Evolutionary conservation across 352 stramenopile genomes (phyloP), one percentile per base, ranked within the genome.

Genomic region (Globisporangium emineosum): DNA sequence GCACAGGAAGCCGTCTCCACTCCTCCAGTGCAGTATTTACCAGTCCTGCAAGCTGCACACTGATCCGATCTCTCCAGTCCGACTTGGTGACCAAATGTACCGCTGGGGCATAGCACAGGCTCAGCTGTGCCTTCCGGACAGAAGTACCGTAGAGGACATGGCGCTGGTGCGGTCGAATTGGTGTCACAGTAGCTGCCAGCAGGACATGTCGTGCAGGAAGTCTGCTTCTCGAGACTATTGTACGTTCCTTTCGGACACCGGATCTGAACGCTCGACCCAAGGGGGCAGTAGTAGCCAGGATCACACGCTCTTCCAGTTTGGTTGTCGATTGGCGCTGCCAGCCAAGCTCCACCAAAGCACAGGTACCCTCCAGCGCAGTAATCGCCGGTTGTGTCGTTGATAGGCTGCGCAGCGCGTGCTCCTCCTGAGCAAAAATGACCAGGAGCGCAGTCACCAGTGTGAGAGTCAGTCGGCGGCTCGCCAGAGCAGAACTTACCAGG

Each of bases 401-500:
- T 60, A 21, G 83, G 84, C 17, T 73, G 66, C 10, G 75, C 57
- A 13, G 66, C 77, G 10, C 57, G 42, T 19, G 86, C 72, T 21
- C 79, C 78, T 0, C 68, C 70, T 23, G 65, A 56, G 54, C 93
- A 98, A 56, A 83, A 95, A 57, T 85, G 73, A 6, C 87, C 88
- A 3, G 79, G 75, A 6, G 66, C 76, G 57, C 90, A 97, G 1
- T 63, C 59, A 2, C 80, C 87, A 27, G 83, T 91, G 0, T 81
- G 76, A 1, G 42, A 51, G 67, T 79, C 62, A 10, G 83, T 93
- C 15, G 77, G 81, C 25, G 69, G 33, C 2, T 78, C 60, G 8
- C 83, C 84, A 1, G 76, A 86, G 64, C 92, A 98, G 62, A 91
- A 98, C 10, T 79, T 78, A 0, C 91, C 92, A n/a, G 72, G 66